Percentiles rank a stretch among this genome's conserved stretches.
phyloP scores from a whole-genome alignment of 768 basidiomycete genomes.

The Holtermanniella nyarrowii region DNA sequence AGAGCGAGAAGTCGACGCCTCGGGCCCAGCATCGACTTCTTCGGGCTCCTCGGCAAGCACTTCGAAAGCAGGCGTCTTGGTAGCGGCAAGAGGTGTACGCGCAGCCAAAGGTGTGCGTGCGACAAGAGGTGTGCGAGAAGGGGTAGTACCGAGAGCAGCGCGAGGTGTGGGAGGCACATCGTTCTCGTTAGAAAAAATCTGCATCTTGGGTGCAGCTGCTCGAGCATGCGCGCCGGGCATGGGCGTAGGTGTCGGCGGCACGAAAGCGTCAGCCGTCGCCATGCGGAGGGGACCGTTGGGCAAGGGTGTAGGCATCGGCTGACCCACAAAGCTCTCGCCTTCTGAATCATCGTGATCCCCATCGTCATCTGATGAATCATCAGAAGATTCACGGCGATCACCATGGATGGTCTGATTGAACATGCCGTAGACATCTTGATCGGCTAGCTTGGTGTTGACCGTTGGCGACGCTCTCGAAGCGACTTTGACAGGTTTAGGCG shows the following conservation, averaged over 20 bases:
- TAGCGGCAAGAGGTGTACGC: slow-evolving; percentile 18
- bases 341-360: slow-evolving; percentile 37
- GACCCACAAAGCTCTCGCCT: slow-evolving; percentile 15
- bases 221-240: neutral
- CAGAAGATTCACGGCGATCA: slow-evolving; percentile 20
- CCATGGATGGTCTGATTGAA: slow-evolving; percentile 55
- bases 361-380: slow-evolving; percentile 27
- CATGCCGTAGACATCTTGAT: slow-evolving; percentile 90
- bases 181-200: slow-evolving; percentile 29
- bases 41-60: slow-evolving; percentile 14
- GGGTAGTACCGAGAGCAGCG: neutral
- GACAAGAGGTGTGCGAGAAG: neutral
- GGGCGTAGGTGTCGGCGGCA: slow-evolving; percentile 36
- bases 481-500: slow-evolving; percentile 26
- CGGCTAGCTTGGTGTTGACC: slow-evolving; percentile 90
- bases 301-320: slow-evolving; percentile 27
- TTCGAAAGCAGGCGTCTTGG: slow-evolving; percentile 17
- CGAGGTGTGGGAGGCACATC: slow-evolving; percentile 11
- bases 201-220: neutral
- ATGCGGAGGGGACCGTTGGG: slow-evolving; percentile 25
- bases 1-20: slow-evolving; percentile 4
- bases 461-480: slow-evolving; percentile 51
- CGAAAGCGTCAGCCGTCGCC: slow-evolving; percentile 23
- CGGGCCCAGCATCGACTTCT: neutral
- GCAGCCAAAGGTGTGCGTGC: slow-evolving; percentile 19